phyloP scores from a whole-genome alignment of 495 filamentous ascomycete genomes.

The Penicillium manginii region DNA sequence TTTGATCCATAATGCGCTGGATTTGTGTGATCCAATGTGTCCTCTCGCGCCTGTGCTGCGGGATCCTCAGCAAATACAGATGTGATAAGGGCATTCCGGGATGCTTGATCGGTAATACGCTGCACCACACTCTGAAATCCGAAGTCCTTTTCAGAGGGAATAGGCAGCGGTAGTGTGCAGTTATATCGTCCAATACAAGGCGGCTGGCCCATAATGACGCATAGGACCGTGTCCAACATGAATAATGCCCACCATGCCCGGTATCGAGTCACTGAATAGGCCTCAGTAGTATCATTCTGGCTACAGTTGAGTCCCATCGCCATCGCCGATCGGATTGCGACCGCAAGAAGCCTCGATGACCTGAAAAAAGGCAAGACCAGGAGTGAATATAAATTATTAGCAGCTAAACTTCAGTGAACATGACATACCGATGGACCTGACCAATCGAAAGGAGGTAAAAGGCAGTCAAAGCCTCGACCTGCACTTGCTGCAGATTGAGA shows the following conservation, averaged over 20 bases:
- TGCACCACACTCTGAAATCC: too few relatives aligned
- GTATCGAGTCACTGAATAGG: slow-evolving; percentile 50
- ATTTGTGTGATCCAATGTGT: background rate
- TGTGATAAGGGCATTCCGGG: too few relatives aligned
- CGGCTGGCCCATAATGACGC: slow-evolving; percentile 64
- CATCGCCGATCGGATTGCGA: slow-evolving; percentile 60
- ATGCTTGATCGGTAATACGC: too few relatives aligned
- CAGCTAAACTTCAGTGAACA: background rate
- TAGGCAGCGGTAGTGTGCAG: background rate
- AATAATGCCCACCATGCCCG: slow-evolving; percentile 60
- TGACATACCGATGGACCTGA: slow-evolving; percentile 60
- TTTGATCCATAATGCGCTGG: slow-evolving; percentile 17
- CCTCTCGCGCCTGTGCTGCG: background rate
- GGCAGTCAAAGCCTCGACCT: slow-evolving; percentile 58
- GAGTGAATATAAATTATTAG: background rate
- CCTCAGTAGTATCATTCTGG: slow-evolving; percentile 49
- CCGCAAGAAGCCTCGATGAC: slow-evolving; percentile 62
- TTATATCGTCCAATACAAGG: slow-evolving; percentile 44
- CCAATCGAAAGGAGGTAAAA: slow-evolving; percentile 63
- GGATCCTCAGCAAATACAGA: slow-evolving; percentile 4
- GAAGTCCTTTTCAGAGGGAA: too few relatives aligned
- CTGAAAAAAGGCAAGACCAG: slow-evolving; percentile 21
- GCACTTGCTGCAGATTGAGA: slow-evolving; percentile 60
- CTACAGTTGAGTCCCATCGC: slow-evolving; percentile 66
- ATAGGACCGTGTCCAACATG: slow-evolving; percentile 57